phyloP scores from a whole-genome alignment of 148 eudicot genomes.

The Rhododendron henanense region DNA sequence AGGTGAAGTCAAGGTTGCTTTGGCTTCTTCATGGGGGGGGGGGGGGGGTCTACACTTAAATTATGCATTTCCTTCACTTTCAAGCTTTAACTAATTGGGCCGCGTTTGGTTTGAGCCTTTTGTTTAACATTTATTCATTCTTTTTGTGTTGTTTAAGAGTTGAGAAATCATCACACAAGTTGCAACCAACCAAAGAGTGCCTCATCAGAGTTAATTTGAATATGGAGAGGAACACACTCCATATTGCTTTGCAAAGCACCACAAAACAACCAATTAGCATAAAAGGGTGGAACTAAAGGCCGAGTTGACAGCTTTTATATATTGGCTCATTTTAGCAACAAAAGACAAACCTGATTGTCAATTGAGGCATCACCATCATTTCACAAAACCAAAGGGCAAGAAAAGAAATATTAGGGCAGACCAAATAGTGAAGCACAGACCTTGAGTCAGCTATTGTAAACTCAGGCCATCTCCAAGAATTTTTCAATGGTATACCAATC shows the following conservation, averaged over 20 bases:
- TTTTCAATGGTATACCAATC: too few relatives aligned
- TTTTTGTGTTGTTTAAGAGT: not conserved
- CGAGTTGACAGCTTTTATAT: not conserved
- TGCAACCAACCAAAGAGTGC: not conserved
- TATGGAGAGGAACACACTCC: not conserved
- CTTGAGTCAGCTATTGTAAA: not conserved
- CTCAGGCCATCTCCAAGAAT: too few relatives aligned
- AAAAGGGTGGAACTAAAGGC: not conserved
- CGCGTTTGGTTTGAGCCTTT: not conserved
- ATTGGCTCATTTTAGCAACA: not conserved
- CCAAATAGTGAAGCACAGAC: not conserved
- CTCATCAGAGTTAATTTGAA: not conserved
- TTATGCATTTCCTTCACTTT: not conserved
- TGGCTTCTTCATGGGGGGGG: conserved; percentile 11
- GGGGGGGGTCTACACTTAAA: conserved; percentile 9
- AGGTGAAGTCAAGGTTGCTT: conserved; percentile 23
- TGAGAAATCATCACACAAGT: not conserved
- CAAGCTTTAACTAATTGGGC: not conserved
- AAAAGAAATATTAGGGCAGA: not conserved
- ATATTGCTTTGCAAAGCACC: not conserved
- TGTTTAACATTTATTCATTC: not conserved
- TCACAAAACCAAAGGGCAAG: not conserved
- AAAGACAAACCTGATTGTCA: not conserved
- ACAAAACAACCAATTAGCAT: not conserved
- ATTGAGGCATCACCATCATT: not conserved